A percentile compares a stretch with the other conserved stretches of the same genome.
phyloP scores from a whole-genome alignment of 129 eudicot genomes.

The Escallonia herrerae region DNA sequence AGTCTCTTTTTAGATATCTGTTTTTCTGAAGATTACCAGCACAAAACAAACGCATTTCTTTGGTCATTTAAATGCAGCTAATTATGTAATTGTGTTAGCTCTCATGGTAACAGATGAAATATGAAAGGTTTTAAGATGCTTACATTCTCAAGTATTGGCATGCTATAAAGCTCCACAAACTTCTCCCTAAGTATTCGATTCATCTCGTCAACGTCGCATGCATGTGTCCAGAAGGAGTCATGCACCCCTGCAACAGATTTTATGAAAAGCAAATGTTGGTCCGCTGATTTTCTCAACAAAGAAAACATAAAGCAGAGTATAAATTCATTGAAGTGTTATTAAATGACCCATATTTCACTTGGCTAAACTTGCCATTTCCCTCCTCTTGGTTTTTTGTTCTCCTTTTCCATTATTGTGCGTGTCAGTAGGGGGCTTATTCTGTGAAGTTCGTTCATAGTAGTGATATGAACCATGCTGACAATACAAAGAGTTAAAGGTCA shows the following conservation, averaged over 20 bases:
- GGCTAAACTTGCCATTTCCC: neutral
- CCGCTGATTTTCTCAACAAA: neutral
- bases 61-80: neutral
- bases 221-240: slow-evolving; percentile 98
- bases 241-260: slow-evolving; percentile 66
- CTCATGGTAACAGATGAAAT: neutral
- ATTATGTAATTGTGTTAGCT: too few species aligned
- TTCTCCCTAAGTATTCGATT: slow-evolving; percentile 70
- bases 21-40: neutral
- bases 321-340: too few species aligned
- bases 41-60: neutral
- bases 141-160: slow-evolving; percentile 81
- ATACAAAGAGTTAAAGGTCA: too few species aligned
- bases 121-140: slow-evolving; percentile 15
- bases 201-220: slow-evolving; percentile 85
- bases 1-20: neutral
- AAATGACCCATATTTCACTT: neutral
- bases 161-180: slow-evolving; percentile 83
- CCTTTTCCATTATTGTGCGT: neutral
- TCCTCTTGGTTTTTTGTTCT: neutral
- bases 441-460: neutral
- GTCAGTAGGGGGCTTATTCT: neutral
- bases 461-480: neutral
- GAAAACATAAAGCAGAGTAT: neutral
- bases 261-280: neutral